A percentile compares a stretch with the other conserved stretches of the same genome.
These are phyloP conservation scores for Fusarium hostae DNA, from an alignment of 2,329 filamentous ascomycete genomes.

Conservation along the genomic window DNA sequence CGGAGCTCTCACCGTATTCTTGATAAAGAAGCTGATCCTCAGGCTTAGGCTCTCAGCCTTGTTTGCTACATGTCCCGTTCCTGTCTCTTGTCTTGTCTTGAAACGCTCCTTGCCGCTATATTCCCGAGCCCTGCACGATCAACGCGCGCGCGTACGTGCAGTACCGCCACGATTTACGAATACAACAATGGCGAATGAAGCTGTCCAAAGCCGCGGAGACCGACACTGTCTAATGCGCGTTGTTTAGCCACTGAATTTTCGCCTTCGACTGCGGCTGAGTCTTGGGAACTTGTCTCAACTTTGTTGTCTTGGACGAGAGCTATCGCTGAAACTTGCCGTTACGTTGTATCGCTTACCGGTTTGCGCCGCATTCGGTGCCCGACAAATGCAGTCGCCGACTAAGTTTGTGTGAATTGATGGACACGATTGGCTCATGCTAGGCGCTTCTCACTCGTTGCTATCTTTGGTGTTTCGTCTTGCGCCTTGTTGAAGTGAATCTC, in stretches of 20 bases:
- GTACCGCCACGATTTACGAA: conserved; percentile 1
- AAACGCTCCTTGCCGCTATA: not conserved
- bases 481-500: not conserved
- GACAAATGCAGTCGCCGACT: not conserved
- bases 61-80: not conserved
- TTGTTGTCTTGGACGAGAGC: not conserved
- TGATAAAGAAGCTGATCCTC: not conserved
- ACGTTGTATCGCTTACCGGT: not conserved
- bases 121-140: not conserved
- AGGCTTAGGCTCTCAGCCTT: not conserved
- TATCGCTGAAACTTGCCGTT: not conserved
- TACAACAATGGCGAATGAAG: not conserved
- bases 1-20: not conserved
- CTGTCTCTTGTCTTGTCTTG: not conserved
- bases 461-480: not conserved
- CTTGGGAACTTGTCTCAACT: not conserved
- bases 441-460: not conserved
- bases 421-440: no score
- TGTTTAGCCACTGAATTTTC: not conserved
- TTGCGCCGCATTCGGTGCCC: not conserved
- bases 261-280: not conserved
- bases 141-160: not conserved
- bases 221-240: not conserved
- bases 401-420: not conserved
- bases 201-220: not conserved